Base-by-base conservation (phyloP, 306 rosid genomes). In the Glycine latifolia region DNA sequence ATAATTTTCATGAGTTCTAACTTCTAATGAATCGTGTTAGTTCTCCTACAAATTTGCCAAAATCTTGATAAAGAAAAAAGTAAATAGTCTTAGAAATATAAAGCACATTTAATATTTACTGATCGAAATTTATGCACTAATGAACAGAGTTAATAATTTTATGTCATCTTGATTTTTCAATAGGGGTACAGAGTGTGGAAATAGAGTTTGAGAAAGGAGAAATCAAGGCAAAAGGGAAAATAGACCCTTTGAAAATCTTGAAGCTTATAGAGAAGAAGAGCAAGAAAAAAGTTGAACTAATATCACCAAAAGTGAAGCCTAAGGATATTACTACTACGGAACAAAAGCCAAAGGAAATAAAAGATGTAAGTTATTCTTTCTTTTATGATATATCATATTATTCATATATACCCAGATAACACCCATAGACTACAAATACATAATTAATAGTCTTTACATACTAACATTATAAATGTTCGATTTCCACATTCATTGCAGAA, bases 111-210 rank as follows among this genome's bases (percentile, higher is more conserved):
- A 52, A 7, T 44, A 7, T 4, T 15, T 0, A 14, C 20, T 35
- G 6, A 62, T 26, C 31, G 31, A 26, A n/a, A 10, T 46, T 68
- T 31, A 2, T 7, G 16, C 79, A 80, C 37, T 72, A 15, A 71
- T 49, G 10, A 80, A 72, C 43, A 16, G 52, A n/a, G 70, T 26
- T 37, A 17, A 13, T 33, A 13, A 3, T 70, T 49, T 78, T 9
- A 52, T 50, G 14, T 67, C 26, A 20, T 20, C 49, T 4, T 15
- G 11, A 71, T 15, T 66, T 16, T 53, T 53, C 49, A 17, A 41
- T 74, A 95, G 98, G 97, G 50, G 79, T 92, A 81, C 95, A 91
- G 0, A 78, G 4, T 75, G 97, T 92, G 71, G 98, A 94, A 33
- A 79, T 77, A 20, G 85, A 92, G 39, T 47, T 67, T 74, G 97